phyloP scores from a whole-genome alignment of 139 green algal species.

The Chlamydomonas sp. region DNA sequence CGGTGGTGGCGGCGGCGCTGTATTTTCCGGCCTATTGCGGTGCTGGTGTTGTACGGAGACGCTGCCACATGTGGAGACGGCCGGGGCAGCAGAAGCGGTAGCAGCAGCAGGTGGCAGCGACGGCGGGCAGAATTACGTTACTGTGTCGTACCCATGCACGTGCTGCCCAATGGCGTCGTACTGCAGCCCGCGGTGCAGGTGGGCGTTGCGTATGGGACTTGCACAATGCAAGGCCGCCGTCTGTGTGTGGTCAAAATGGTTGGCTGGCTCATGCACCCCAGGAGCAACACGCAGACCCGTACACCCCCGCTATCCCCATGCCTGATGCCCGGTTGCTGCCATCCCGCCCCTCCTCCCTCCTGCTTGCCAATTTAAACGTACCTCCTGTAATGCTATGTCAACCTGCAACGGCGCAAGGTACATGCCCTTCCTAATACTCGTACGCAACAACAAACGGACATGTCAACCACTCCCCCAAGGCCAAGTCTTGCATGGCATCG shows the following conservation, averaged over 20 bases:
- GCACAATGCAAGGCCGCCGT: no score
- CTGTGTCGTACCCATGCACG: conserved; percentile 34
- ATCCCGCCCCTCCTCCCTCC: background rate
- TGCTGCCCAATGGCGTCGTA: conserved; percentile 50
- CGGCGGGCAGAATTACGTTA: background rate
- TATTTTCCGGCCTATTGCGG: background rate
- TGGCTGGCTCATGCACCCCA: no score
- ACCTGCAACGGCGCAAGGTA: no score
- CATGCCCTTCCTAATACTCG: no score
- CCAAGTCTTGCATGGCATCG: no score
- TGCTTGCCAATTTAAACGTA: no score
- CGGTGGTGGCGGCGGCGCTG: background rate
- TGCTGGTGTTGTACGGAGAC: conserved; percentile 38
- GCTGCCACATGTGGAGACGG: background rate
- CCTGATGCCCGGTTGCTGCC: background rate
- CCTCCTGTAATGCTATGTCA: no score
- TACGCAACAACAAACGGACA: no score
- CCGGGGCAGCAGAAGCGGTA: background rate
- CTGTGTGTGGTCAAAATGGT: no score
- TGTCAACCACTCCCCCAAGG: no score
- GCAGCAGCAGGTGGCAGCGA: background rate
- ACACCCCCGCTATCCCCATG: no score
- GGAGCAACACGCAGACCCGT: no score
- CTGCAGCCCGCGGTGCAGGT: conserved; percentile 45
- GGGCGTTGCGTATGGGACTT: background rate